A percentile compares a stretch with the other conserved stretches of the same genome.
phyloP scores from a whole-genome alignment of 352 stramenopile species.

The Discostella stelligera region DNA sequence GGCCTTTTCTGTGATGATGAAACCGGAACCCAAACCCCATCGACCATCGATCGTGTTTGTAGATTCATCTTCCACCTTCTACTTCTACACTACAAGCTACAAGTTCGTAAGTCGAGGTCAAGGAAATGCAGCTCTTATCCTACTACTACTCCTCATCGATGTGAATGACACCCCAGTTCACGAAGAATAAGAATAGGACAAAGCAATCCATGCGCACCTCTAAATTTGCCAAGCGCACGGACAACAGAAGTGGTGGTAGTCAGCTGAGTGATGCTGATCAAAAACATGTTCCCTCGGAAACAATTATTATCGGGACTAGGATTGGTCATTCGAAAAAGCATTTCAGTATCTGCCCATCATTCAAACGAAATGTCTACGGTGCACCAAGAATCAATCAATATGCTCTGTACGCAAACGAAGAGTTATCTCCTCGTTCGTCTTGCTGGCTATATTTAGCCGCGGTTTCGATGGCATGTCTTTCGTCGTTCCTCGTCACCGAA shows the following conservation, averaged over 20 bases:
- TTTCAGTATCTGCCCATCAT: background rate
- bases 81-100: no score
- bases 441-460: constrained; percentile 31
- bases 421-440: constrained; percentile 35
- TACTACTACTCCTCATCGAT: no score
- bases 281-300: background rate
- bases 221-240: background rate
- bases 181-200: background rate
- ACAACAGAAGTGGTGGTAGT: background rate
- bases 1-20: no score
- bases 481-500: constrained; percentile 23
- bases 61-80: no score
- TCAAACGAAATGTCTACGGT: constrained; percentile 2
- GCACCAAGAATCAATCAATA: constrained; percentile 24
- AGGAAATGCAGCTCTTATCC: no score
- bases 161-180: no score
- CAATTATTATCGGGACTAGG: no score
- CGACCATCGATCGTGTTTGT: no score
- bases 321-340: background rate
- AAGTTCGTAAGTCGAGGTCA: no score
- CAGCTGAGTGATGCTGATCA: background rate
- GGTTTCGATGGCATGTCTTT: constrained; percentile 25
- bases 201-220: background rate
- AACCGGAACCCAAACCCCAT: no score
- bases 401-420: constrained; percentile 28